These are phyloP conservation scores for Phytopythium sindhum DNA, from an alignment of 352 stramenopile genomes.

Conservation along the genomic window DNA sequence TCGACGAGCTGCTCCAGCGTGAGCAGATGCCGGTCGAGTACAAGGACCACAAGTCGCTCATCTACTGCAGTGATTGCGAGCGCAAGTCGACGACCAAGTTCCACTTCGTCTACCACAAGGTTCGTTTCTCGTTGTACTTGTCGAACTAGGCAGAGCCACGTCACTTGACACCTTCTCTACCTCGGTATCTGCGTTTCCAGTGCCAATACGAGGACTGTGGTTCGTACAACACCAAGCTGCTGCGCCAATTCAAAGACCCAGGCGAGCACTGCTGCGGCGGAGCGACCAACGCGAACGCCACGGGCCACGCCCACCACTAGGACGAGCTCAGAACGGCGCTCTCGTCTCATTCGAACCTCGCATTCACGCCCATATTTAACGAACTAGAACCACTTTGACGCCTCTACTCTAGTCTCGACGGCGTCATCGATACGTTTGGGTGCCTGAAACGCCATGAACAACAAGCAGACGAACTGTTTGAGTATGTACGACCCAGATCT, in stretches of 20 bases:
- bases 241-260: slow-evolving; percentile 65
- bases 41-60: slow-evolving; percentile 62
- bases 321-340: not conserved
- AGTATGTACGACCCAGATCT: slow-evolving; percentile 75
- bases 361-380: not conserved
- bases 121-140: slow-evolving; percentile 9
- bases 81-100: slow-evolving; percentile 80
- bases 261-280: slow-evolving; percentile 21
- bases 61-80: slow-evolving; percentile 87
- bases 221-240: slow-evolving; percentile 86
- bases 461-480: not conserved
- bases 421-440: no score
- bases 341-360: not conserved
- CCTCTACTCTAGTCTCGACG: no score
- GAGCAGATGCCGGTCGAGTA: slow-evolving; percentile 83
- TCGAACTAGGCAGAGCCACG: not conserved
- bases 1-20: slow-evolving; percentile 76
- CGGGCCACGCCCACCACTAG: not conserved
- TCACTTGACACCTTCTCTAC: not conserved
- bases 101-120: slow-evolving; percentile 89
- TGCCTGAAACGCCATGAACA: no score
- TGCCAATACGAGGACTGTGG: slow-evolving; percentile 74
- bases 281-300: not conserved
- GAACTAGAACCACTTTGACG: not conserved
- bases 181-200: slow-evolving; percentile 13